Percentiles rank a stretch among this genome's conserved stretches.
phyloP scores from a whole-genome alignment of 345 rosid genomes.

The Rubroshorea leprosula region DNA sequence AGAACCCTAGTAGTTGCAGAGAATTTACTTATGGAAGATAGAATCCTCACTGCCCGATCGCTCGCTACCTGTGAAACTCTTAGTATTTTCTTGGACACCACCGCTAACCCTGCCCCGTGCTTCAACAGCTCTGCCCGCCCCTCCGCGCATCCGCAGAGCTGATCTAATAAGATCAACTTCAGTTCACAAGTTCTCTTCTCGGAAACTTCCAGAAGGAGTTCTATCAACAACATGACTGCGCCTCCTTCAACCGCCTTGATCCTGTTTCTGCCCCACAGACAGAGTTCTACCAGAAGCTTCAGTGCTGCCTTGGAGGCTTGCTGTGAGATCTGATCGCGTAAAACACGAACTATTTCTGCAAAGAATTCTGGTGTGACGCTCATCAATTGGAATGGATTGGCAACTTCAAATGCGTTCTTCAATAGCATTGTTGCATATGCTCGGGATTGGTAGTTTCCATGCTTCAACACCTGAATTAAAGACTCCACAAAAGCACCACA shows the following conservation, averaged over 20 bases:
- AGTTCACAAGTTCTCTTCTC: conserved; percentile 40
- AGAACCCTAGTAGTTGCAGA: conserved; percentile 40
- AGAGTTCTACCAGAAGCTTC: conserved; percentile 31
- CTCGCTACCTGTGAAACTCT: conserved; percentile 47
- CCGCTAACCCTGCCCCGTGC: conserved; percentile 52
- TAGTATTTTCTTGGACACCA: conserved; percentile 56
- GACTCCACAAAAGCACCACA: conserved; percentile 24
- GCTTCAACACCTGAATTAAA: conserved; percentile 21
- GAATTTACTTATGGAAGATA: conserved; percentile 39
- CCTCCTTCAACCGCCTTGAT: conserved; percentile 46
- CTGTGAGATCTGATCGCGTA: conserved; percentile 42
- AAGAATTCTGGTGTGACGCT: conserved; percentile 29
- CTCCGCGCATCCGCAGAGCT: conserved; percentile 51
- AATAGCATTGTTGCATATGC: conserved; percentile 30
- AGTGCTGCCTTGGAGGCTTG: conserved; percentile 42
- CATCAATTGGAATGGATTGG: conserved; percentile 40
- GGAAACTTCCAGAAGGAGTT: conserved; percentile 37
- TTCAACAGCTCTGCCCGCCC: conserved; percentile 52
- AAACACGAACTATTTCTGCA: conserved; percentile 27
- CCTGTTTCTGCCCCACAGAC: conserved; percentile 64
- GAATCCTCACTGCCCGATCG: conserved; percentile 44
- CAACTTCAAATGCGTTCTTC: conserved; percentile 31
- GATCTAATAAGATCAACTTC: conserved; percentile 29
- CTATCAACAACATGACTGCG: conserved; percentile 27
- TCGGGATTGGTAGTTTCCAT: conserved; percentile 29